phyloP scores from a whole-genome alignment of 2,329 filamentous ascomycete species.

The Epicoccum nigrum region DNA sequence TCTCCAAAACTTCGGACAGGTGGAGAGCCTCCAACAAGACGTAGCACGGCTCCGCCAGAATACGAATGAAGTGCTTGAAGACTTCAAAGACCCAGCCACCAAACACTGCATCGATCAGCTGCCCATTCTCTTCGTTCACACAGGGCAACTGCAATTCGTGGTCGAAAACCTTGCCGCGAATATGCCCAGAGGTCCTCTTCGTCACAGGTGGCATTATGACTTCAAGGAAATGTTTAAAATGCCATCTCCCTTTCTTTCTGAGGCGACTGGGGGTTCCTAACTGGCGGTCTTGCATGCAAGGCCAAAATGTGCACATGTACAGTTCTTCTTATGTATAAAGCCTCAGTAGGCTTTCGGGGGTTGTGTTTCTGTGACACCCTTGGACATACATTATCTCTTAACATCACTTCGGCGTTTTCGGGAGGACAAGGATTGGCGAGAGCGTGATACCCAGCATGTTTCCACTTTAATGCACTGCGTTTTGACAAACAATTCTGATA shows the following conservation, averaged over 20 bases:
- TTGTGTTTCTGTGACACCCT: too few species aligned
- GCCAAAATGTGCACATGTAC: too few species aligned
- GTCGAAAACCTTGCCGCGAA: slow-evolving; percentile 16
- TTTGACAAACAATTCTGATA: too few species aligned
- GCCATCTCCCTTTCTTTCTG: background rate
- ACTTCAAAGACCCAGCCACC: slow-evolving; percentile 13
- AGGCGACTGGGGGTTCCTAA: background rate
- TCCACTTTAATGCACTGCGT: too few species aligned
- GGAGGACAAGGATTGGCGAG: too few species aligned
- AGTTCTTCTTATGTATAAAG: background rate
- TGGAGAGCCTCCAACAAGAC: too few species aligned
- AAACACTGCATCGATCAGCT: slow-evolving; percentile 8
- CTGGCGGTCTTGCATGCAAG: background rate
- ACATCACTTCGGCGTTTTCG: too few species aligned
- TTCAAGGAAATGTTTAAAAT: background rate
- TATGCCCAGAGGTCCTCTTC: too few species aligned
- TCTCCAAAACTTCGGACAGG: background rate
- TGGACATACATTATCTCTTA: too few species aligned
- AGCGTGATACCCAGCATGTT: too few species aligned
- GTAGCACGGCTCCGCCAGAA: slow-evolving; percentile 10
- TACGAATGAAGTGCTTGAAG: slow-evolving; percentile 6
- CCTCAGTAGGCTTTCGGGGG: too few species aligned
- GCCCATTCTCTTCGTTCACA: background rate
- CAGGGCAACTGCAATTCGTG: slow-evolving; percentile 14
- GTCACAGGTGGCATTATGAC: background rate